A percentile compares a stretch with the other conserved stretches of the same genome.
Conservation (phyloP, 345 rosid species). For the Geranium rotundifolium region DNA sequence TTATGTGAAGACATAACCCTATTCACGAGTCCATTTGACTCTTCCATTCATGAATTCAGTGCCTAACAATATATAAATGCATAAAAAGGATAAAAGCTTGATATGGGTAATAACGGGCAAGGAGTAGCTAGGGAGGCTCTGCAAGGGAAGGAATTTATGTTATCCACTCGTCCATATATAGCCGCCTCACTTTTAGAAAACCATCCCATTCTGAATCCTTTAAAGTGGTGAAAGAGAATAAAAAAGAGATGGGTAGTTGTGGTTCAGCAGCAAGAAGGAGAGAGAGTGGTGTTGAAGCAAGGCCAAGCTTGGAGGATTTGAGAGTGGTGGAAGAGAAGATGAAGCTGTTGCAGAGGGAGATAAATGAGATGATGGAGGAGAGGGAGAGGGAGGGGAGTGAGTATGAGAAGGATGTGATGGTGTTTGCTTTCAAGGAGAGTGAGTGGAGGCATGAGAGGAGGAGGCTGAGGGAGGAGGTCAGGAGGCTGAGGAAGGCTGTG, state of each 20-base stretch:
- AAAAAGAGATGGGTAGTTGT: conserved; percentile 1
- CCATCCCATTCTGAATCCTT: not conserved
- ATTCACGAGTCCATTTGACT: conserved; percentile 23
- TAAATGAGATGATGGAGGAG: conserved; percentile 27
- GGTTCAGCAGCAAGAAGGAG: not conserved
- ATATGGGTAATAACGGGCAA: no score
- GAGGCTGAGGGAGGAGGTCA: not conserved
- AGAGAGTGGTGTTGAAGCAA: conserved; percentile 26
- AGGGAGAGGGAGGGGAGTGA: conserved; percentile 55
- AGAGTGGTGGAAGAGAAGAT: conserved; percentile 25
- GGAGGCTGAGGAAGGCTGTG: conserved; percentile 5
- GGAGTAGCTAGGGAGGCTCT: no score
- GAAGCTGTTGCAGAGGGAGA: conserved; percentile 36
- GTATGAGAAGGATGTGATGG: conserved; percentile 52
- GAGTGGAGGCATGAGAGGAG: conserved; percentile 40
- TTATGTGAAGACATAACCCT: not conserved
- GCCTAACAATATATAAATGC: not conserved
- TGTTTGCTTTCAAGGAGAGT: conserved; percentile 16
- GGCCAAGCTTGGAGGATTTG: conserved; percentile 8
- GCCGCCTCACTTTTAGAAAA: no score
- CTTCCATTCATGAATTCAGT: conserved; percentile 18
- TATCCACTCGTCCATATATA: not conserved
- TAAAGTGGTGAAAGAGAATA: not conserved
- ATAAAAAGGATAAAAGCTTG: not conserved
- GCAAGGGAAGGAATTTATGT: not conserved